phyloP scores from a whole-genome alignment of 345 rosid genomes.

The Salix purpurea region DNA sequence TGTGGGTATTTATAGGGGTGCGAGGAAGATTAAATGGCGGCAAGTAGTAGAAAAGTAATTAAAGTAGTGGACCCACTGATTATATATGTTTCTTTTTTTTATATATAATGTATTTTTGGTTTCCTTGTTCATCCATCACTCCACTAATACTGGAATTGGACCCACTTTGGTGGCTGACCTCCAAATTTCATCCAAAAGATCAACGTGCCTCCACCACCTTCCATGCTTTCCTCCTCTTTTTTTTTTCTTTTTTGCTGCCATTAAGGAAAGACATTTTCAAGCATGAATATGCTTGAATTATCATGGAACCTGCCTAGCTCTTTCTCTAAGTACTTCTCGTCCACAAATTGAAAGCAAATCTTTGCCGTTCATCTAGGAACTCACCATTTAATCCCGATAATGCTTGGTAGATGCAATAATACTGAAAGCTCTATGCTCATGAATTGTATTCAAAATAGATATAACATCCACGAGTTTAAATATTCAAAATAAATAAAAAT shows the following conservation, averaged over 20 bases:
- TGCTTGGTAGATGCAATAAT: neutral
- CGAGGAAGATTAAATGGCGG: neutral
- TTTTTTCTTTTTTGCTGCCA: neutral
- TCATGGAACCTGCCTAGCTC: neutral
- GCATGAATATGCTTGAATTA: neutral
- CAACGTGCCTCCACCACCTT: neutral
- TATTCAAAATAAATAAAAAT: too few species aligned
- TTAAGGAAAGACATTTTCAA: neutral
- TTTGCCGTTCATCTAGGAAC: neutral
- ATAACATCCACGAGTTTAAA: too few species aligned
- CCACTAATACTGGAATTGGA: neutral
- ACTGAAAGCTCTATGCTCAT: too few species aligned
- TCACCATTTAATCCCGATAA: neutral
- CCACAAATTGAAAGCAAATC: neutral
- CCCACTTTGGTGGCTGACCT: constrained; percentile 2
- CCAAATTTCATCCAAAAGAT: neutral
- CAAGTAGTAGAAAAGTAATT: too few species aligned
- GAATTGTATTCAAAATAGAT: too few species aligned
- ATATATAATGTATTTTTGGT: too few species aligned
- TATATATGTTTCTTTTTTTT: too few species aligned
- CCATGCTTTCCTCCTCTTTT: neutral
- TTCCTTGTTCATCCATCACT: constrained; percentile 1
- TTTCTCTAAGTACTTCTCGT: neutral
- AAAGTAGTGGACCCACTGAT: too few species aligned
- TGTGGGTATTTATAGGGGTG: constrained; percentile 28